Evolutionary conservation across 495 filamentous ascomycete species (phyloP).

Genomic region (Hyaloscypha bicolor): DNA sequence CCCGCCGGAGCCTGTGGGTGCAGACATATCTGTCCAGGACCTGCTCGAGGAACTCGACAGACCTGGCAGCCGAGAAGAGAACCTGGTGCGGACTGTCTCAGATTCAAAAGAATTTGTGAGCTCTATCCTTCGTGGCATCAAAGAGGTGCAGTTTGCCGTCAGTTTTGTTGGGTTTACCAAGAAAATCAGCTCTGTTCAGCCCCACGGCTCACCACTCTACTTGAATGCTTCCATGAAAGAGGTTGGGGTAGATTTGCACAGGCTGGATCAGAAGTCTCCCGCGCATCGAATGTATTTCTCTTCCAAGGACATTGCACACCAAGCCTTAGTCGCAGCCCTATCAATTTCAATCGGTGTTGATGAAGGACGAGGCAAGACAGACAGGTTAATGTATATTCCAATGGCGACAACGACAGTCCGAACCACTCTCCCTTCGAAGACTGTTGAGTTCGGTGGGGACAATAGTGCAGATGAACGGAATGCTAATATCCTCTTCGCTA

Average conservation of each 20-base stretch:
- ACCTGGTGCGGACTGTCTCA: conserved; percentile 81
- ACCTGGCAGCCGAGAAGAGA: conserved; percentile 72
- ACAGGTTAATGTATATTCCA: conserved; percentile 89
- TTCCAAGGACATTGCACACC: conserved; percentile 87
- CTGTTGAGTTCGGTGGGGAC: conserved; percentile 75
- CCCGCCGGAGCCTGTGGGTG: conserved; percentile 41
- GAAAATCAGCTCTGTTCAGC: conserved; percentile 64
- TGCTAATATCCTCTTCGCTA: conserved; percentile 93
- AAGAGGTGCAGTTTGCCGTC: conserved; percentile 94
- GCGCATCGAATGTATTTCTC: conserved; percentile 99
- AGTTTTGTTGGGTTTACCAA: conserved; percentile 89
- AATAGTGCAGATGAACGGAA: conserved; percentile 84
- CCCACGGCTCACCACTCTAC: conserved; percentile 68
- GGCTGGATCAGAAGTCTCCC: conserved; percentile 89
- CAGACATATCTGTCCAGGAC: conserved; percentile 64
- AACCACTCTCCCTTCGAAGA: conserved; percentile 94
- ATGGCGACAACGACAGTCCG: conserved; percentile 97
- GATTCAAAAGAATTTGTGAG: conserved; percentile 92
- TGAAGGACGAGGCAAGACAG: conserved; percentile 79
- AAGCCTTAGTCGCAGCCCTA: conserved; percentile 89
- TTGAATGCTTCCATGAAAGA: conserved; percentile 94
- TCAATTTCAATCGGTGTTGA: conserved; percentile 91
- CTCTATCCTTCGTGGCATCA: conserved; percentile 87
- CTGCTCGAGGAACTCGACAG: conserved; percentile 78
- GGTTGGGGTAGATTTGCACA: conserved; percentile 88